These are phyloP conservation scores for Borovskyia barvae DNA, from an alignment of 208 protist species.

Conservation along the genomic window DNA sequence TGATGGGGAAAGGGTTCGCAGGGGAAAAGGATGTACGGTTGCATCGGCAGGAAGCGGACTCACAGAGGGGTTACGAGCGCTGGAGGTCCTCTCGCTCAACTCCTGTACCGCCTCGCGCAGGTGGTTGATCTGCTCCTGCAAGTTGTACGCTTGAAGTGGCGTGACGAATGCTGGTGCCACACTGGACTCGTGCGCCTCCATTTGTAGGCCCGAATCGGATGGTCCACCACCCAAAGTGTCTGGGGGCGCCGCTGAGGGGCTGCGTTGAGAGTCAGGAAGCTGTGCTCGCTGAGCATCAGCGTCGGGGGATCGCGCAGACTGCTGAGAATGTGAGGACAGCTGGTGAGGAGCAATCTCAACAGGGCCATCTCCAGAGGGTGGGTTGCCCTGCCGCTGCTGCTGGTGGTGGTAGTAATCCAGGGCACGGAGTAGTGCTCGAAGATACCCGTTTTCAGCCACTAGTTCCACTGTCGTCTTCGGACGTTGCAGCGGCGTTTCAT, in stretches of 20 bases:
- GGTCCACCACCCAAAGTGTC: neutral
- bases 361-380: neutral
- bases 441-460: slow-evolving; percentile 38
- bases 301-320: no score
- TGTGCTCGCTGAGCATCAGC: no score
- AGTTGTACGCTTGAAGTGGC: slow-evolving; percentile 13
- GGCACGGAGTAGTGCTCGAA: slow-evolving; percentile 13
- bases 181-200: no score
- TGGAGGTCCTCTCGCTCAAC: slow-evolving; percentile 33
- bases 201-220: neutral
- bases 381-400: neutral
- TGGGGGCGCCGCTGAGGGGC: slow-evolving; percentile 12
- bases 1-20: slow-evolving; percentile 12
- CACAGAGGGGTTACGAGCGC: neutral
- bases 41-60: slow-evolving; percentile 8
- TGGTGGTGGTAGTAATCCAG: slow-evolving; percentile 18
- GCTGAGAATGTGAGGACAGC: no score
- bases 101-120: slow-evolving; percentile 43
- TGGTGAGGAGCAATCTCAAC: no score
- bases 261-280: slow-evolving; percentile 1
- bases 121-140: slow-evolving; percentile 23
- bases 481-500: neutral
- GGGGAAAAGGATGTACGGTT: neutral
- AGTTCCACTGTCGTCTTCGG: slow-evolving; percentile 15
- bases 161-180: slow-evolving; percentile 7